phyloP scores from a whole-genome alignment of 768 basidiomycete genomes.

The Trametopsis cervina region DNA sequence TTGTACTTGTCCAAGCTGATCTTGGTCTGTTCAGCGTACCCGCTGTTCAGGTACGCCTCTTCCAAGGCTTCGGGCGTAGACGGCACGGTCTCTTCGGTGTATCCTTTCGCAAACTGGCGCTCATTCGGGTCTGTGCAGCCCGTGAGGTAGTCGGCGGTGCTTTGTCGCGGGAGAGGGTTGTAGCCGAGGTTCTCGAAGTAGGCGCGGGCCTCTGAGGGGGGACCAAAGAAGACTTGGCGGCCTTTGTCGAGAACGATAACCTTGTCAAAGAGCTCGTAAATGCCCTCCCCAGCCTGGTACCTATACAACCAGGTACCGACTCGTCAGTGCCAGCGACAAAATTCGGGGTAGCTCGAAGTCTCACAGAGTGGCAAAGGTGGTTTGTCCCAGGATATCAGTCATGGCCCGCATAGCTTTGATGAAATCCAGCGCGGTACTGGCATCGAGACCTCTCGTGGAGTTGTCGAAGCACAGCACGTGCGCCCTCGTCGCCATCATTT shows the following conservation, averaged over 20 bases:
- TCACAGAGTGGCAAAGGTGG: conserved; percentile 73
- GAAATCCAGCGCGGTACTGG: conserved; percentile 86
- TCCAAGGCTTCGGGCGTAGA: conserved; percentile 65
- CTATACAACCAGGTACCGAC: conserved; percentile 7
- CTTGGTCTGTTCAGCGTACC: conserved; percentile 36
- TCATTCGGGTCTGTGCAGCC: conserved; percentile 83
- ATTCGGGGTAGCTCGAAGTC: conserved; percentile 17
- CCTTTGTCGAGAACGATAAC: conserved; percentile 80
- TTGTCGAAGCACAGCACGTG: conserved; percentile 82
- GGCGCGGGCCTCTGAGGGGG: conserved; percentile 59
- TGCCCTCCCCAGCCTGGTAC: conserved; percentile 67
- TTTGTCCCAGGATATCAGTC: conserved; percentile 77
- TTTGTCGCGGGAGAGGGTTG: conserved; percentile 71
- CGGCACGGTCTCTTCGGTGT: conserved; percentile 51
- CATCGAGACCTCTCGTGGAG: conserved; percentile 74
- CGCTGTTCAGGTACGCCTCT: conserved; percentile 47
- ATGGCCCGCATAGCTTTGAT: conserved; percentile 70
- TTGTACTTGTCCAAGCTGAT: conserved; percentile 51
- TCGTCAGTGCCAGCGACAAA: not conserved
- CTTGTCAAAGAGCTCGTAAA: conserved; percentile 79
- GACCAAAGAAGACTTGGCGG: conserved; percentile 77
- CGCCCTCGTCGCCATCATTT: conserved; percentile 80
- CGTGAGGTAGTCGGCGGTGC: conserved; percentile 80
- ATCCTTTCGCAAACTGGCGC: conserved; percentile 66
- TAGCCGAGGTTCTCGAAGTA: conserved; percentile 79